phyloP scores from a whole-genome alignment of 176 grass and related monocot species.

The Eragrostis nindensis region DNA sequence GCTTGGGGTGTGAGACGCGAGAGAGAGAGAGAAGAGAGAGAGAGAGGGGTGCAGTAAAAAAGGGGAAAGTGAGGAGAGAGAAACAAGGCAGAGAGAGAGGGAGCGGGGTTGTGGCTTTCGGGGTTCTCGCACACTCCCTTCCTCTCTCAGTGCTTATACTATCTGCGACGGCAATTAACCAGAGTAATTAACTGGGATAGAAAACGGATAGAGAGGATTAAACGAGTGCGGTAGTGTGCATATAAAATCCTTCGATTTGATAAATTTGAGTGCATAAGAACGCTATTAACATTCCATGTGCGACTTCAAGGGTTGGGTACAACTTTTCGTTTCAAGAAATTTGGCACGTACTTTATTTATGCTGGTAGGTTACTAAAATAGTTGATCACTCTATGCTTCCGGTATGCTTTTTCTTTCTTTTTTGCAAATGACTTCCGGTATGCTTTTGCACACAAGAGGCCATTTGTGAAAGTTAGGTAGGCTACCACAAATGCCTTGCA shows the following conservation, averaged over 20 bases:
- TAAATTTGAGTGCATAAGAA: not conserved
- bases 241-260: not conserved
- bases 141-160: not conserved
- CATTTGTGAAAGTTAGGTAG: slow-evolving; percentile 27
- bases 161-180: slow-evolving; percentile 4
- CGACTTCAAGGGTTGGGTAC: not conserved
- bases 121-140: slow-evolving; percentile 5
- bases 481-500: not conserved
- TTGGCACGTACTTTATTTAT: not conserved
- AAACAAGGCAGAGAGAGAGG: not conserved
- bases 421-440: not conserved
- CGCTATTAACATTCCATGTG: slow-evolving; percentile 13
- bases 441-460: not conserved
- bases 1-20: slow-evolving; percentile 1
- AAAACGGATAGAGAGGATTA: slow-evolving; percentile 1
- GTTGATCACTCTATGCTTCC: not conserved
- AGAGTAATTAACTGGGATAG: not conserved
- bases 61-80: slow-evolving; percentile 45
- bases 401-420: not conserved
- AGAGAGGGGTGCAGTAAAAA: slow-evolving; percentile 39
- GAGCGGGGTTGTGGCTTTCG: slow-evolving; percentile 4
- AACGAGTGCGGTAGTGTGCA: not conserved
- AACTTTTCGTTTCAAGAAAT: not conserved
- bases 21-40: slow-evolving; percentile 1
- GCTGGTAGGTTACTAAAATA: not conserved